phyloP scores from a whole-genome alignment of 2,329 filamentous ascomycete genomes.

The Elsinoe batatas region DNA sequence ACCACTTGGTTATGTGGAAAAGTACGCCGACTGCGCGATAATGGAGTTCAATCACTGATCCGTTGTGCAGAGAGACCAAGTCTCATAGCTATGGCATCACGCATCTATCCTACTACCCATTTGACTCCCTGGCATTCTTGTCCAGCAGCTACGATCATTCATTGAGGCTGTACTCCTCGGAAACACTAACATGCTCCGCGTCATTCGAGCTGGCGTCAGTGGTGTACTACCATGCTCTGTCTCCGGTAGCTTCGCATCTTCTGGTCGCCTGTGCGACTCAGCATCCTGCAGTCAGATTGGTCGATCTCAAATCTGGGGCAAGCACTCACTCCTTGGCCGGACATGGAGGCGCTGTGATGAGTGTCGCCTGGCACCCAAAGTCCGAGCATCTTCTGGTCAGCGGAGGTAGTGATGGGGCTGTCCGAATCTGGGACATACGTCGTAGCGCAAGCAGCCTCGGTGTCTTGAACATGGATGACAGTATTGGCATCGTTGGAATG shows the following conservation, averaged over 20 bases:
- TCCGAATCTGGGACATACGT: slow-evolving; percentile 80
- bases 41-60: not conserved
- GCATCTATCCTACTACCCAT: slow-evolving; percentile 67
- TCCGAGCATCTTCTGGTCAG: slow-evolving; percentile 72
- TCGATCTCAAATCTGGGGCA: slow-evolving; percentile 76
- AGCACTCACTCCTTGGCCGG: slow-evolving; percentile 45
- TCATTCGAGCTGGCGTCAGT: slow-evolving; percentile 59
- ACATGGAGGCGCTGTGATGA: slow-evolving; percentile 45
- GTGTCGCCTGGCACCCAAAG: slow-evolving; percentile 69
- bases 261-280: slow-evolving; percentile 84
- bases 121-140: slow-evolving; percentile 65
- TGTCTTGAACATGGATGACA: slow-evolving; percentile 75
- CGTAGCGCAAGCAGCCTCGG: slow-evolving; percentile 67
- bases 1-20: slow-evolving; percentile 39
- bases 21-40: slow-evolving; percentile 9
- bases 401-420: slow-evolving; percentile 72
- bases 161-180: slow-evolving; percentile 64
- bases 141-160: slow-evolving; percentile 70
- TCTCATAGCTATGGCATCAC: slow-evolving; percentile 63
- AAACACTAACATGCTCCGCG: slow-evolving; percentile 50
- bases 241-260: slow-evolving; percentile 60
- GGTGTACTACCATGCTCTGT: slow-evolving; percentile 69
- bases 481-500: slow-evolving; percentile 51
- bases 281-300: slow-evolving; percentile 69
- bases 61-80: slow-evolving; percentile 24